Base-by-base conservation (phyloP, 2,329 filamentous ascomycete species). In the Akanthomyces dipterigenus region DNA sequence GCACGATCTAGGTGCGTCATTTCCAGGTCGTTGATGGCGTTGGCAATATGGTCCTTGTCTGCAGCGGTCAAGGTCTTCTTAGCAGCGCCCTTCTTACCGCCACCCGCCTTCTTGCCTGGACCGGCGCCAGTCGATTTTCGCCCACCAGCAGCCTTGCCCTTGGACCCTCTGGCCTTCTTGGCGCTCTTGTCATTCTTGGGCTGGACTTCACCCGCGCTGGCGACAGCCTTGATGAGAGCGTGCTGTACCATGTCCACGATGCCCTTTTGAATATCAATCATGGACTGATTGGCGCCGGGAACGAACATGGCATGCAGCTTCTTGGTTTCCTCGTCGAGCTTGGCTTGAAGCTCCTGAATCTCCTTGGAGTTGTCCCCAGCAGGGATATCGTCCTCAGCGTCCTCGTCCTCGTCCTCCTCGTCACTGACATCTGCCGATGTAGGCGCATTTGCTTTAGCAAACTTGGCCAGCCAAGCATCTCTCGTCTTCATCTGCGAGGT, bases 21-120 rank as follows among this genome's bases (percentile, higher is more conserved):
- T 20, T 92, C 87, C 62, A 98, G 85, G 64, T 88, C 87, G 68
- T 88, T 89, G 65, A 96, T 95, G 16, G 90, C 89, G 62, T 88
- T 88, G 1, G 91, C 93, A 62, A 99, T 96, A 66, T 93, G 85
- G 62, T 95, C 91, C 79, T 98, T 98, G 76, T 99, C 92, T 3
- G 88, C 81, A 63, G 85, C 88, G 49, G 91, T 85, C 69, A 90
- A 84, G 59, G 82, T 82, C 70, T 74, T 77, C 68, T 77, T 78
- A 6, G 70, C 60, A 0, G 74, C 70, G 4, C 75, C 69, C 68
- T 82, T 82, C 72, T 85, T 78, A 62, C 71, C 69, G 40, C 71
- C 70, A 38, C 71, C 68, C 1, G 71, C 63, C 60, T 77, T 77
- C 62, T 77, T 77, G 68, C 75, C 77, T 3, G 73, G 64, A 3